These are phyloP conservation scores for Hebeloma cylindrosporum DNA, from an alignment of 768 basidiomycete species.

Conservation along the genomic window DNA sequence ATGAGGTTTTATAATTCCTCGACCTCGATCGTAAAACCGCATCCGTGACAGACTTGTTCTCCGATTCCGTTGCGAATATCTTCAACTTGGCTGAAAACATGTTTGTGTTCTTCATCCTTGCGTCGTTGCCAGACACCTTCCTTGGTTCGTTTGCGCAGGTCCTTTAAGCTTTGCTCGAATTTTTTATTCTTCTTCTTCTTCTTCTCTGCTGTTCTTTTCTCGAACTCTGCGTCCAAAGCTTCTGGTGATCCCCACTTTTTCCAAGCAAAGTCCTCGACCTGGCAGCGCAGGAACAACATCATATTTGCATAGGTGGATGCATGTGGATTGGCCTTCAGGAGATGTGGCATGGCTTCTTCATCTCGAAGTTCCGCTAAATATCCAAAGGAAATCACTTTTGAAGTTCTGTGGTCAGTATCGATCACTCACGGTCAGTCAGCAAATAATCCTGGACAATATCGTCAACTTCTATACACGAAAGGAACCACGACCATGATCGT, in stretches of 20 bases:
- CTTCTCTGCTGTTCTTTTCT: slow-evolving; percentile 75
- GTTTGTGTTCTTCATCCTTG: slow-evolving; percentile 85
- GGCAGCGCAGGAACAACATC: slow-evolving; percentile 95
- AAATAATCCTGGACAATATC: slow-evolving; percentile 76
- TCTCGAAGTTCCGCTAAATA: slow-evolving; percentile 85
- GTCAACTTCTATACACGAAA: background rate
- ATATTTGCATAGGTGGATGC: slow-evolving; percentile 96
- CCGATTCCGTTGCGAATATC: slow-evolving; percentile 52
- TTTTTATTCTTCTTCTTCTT: slow-evolving; percentile 91
- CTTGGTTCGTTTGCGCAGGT: slow-evolving; percentile 80
- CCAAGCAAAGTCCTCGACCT: slow-evolving; percentile 96
- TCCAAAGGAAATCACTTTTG: background rate
- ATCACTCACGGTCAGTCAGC: slow-evolving; percentile 78
- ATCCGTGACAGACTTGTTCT: slow-evolving; percentile 80
- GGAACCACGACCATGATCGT: background rate
- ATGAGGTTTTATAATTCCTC: slow-evolving; percentile 60
- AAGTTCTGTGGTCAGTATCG: background rate
- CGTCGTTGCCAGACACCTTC: slow-evolving; percentile 89
- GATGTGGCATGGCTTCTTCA: slow-evolving; percentile 87
- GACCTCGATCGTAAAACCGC: slow-evolving; percentile 89
- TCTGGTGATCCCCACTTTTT: slow-evolving; percentile 97
- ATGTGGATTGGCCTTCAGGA: slow-evolving; percentile 93
- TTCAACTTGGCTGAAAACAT: slow-evolving; percentile 69
- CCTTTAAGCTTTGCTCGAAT: slow-evolving; percentile 86
- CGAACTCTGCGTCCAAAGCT: slow-evolving; percentile 86